These are phyloP conservation scores for Naganishia albida DNA, from an alignment of 1,284 basidiomycete genomes.

Conservation along the genomic window DNA sequence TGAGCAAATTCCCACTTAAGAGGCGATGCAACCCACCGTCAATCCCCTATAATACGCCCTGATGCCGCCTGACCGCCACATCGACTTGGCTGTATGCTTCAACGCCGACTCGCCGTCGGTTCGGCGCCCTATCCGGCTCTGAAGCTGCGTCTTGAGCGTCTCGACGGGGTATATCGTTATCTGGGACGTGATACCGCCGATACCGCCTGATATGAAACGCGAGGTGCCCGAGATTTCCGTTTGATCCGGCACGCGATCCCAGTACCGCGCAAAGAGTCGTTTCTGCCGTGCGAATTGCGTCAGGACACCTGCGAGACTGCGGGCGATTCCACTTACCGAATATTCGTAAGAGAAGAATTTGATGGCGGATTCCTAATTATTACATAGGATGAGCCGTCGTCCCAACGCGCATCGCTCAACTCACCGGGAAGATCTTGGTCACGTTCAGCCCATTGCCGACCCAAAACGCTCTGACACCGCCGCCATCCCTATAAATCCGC, in stretches of 20 bases:
- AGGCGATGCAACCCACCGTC: conserved; percentile 61
- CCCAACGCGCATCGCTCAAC: conserved; percentile 30
- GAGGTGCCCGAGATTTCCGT: conserved; percentile 87
- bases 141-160: conserved; percentile 80
- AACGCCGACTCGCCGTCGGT: conserved; percentile 63
- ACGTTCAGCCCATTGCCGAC: conserved; percentile 62
- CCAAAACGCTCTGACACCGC: conserved; percentile 86
- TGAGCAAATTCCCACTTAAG: conserved; percentile 8
- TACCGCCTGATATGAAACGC: conserved; percentile 91
- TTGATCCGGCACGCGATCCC: conserved; percentile 85
- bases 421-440: conserved; percentile 83
- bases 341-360: conserved; percentile 97
- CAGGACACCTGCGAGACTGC: conserved; percentile 17
- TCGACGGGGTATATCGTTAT: conserved; percentile 60
- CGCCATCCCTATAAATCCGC: conserved; percentile 82
- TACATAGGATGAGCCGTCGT: neutral
- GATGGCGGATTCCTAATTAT: conserved; percentile 79
- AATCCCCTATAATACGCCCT: conserved; percentile 89
- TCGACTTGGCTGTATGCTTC: conserved; percentile 63
- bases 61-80: conserved; percentile 77
- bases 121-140: conserved; percentile 69
- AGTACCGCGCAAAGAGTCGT: conserved; percentile 87
- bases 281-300: conserved; percentile 62
- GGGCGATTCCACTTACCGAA: conserved; percentile 61
- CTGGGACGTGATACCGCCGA: conserved; percentile 93